phyloP scores from a whole-genome alignment of 192 early-diverging fungal species.

The Entophlyctis luteolus region DNA sequence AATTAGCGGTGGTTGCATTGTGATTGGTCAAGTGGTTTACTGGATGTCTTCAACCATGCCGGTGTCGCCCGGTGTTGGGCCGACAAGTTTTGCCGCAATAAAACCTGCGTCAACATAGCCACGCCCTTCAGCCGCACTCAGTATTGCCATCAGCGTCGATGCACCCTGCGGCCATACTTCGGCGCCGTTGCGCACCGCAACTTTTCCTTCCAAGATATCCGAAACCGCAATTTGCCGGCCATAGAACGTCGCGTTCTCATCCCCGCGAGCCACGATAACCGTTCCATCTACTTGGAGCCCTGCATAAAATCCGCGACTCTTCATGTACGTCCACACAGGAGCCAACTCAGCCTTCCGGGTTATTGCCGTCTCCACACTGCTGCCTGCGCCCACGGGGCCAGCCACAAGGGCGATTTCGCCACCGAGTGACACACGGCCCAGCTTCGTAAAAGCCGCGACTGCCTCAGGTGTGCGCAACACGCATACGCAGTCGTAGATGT shows the following conservation, averaged over 20 bases:
- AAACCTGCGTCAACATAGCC: too few species aligned
- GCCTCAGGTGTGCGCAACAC: conserved; percentile 81
- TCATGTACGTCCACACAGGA: conserved; percentile 88
- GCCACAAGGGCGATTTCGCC: conserved; percentile 68
- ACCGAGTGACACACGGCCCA: conserved; percentile 84
- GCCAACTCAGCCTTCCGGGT: conserved; percentile 75
- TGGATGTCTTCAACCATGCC: too few species aligned
- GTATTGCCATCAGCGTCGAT: too few species aligned
- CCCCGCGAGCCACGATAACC: conserved; percentile 75
- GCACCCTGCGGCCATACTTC: too few species aligned
- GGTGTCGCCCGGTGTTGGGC: too few species aligned
- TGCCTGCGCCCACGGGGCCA: conserved; percentile 78
- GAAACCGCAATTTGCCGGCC: conserved; percentile 31
- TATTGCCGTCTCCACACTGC: conserved; percentile 68
- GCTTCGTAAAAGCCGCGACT: conserved; percentile 79
- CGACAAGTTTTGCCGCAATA: too few species aligned
- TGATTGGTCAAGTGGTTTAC: too few species aligned
- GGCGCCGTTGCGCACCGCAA: too few species aligned
- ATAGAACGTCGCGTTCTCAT: conserved; percentile 81
- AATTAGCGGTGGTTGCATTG: too few species aligned
- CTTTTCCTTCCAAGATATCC: neutral
- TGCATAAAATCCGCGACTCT: conserved; percentile 87
- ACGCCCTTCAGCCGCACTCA: too few species aligned
- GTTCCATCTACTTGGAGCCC: conserved; percentile 86
- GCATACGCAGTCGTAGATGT: conserved; percentile 87